Evolutionary conservation across 106 monocot genomes (phyloP).

Genomic region (Allium fistulosum): DNA sequence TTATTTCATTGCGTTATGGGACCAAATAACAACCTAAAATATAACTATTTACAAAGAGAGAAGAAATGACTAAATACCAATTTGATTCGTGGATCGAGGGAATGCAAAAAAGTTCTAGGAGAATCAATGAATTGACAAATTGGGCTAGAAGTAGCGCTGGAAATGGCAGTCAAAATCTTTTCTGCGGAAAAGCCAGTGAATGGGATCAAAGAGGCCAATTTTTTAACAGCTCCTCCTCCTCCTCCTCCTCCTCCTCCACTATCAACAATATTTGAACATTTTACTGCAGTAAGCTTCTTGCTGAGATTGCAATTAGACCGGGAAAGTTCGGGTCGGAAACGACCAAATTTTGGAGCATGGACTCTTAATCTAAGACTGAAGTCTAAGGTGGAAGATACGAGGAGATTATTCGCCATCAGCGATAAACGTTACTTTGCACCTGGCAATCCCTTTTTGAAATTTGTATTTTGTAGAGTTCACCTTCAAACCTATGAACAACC

Average conservation of each 20-base stretch:
- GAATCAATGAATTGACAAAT: slow-evolving; percentile 69
- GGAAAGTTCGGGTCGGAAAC: background rate
- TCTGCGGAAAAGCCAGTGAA: slow-evolving; percentile 24
- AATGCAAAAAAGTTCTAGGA: slow-evolving; percentile 58
- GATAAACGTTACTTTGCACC: no score
- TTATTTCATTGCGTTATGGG: no score
- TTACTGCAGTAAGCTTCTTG: no score
- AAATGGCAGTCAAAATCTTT: slow-evolving; percentile 40
- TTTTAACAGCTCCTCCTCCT: background rate
- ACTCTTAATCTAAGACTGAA: no score
- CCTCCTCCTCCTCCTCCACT: background rate
- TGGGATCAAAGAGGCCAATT: slow-evolving; percentile 29
- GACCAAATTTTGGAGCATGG: no score
- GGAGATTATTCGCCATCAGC: no score
- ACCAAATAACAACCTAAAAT: no score
- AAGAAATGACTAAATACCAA: slow-evolving; percentile 40
- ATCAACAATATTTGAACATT: no score
- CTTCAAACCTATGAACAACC: no score
- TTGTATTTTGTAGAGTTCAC: no score
- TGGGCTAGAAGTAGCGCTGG: slow-evolving; percentile 63
- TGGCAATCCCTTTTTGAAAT: no score
- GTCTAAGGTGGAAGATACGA: no score
- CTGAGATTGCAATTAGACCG: background rate
- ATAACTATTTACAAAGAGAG: background rate
- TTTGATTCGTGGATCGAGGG: slow-evolving; percentile 78